Percentiles rank a stretch among this genome's conserved stretches.
These are phyloP conservation scores for Neurospora sp. DNA, from an alignment of 495 filamentous ascomycete genomes.

Conservation along the genomic window DNA sequence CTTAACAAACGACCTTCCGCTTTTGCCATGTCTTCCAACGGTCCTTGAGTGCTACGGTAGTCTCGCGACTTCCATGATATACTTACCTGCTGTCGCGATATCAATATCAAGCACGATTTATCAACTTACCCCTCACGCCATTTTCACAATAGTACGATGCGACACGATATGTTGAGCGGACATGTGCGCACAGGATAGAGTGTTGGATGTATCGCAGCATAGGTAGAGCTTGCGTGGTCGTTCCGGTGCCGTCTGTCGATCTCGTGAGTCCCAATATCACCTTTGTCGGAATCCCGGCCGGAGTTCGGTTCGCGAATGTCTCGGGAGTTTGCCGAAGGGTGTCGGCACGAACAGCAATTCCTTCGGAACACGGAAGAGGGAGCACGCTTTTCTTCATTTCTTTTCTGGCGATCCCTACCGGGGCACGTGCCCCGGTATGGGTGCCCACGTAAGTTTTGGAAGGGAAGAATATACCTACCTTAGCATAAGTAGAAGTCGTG, in stretches of 20 bases:
- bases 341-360: neutral
- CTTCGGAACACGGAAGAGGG: neutral
- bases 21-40: neutral
- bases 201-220: neutral
- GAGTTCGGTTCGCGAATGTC: neutral
- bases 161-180: neutral
- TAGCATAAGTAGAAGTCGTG: neutral
- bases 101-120: neutral
- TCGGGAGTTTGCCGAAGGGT: neutral
- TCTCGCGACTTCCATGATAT: neutral
- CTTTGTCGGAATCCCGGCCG: neutral
- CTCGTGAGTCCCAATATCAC: neutral
- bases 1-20: neutral
- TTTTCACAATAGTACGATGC: neutral
- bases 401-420: too few relatives aligned
- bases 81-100: neutral
- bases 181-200: neutral
- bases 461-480: neutral
- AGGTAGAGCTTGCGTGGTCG: neutral
- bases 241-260: neutral
- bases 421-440: too few relatives aligned
- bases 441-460: neutral
- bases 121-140: neutral
- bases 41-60: neutral
- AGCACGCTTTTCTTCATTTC: neutral